These are phyloP conservation scores for Passalora sequoiae DNA, from an alignment of 2,329 filamentous ascomycete genomes.

Conservation along the genomic window DNA sequence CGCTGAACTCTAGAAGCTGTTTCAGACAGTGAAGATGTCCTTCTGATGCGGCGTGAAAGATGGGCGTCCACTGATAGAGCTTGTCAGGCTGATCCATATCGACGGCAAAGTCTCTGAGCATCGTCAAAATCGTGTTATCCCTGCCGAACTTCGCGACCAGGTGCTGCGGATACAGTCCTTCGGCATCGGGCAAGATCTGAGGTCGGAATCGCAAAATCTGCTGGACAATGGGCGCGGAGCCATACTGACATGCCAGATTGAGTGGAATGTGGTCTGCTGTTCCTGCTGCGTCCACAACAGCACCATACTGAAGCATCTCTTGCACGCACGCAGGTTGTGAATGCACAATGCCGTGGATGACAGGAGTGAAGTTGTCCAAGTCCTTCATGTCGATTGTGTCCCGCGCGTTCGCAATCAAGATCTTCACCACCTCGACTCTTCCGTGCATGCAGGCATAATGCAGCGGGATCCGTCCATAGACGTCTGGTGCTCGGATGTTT, in stretches of 20 bases:
- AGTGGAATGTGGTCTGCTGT: constrained; percentile 90
- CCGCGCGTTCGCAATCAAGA: constrained; percentile 45
- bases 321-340: constrained; percentile 75
- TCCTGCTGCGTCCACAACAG: constrained; percentile 78
- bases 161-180: constrained; percentile 95
- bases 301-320: constrained; percentile 67
- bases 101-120: constrained; percentile 79
- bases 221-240: constrained; percentile 76
- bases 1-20: constrained; percentile 72
- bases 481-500: constrained; percentile 74
- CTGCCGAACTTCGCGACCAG: constrained; percentile 86
- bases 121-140: constrained; percentile 68
- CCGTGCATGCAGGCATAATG: constrained; percentile 98
- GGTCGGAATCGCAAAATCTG: constrained; percentile 76
- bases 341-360: constrained; percentile 93
- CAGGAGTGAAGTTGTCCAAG: constrained; percentile 92
- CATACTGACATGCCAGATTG: constrained; percentile 92
- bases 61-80: constrained; percentile 92
- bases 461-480: constrained; percentile 86
- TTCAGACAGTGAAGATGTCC: constrained; percentile 86
- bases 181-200: constrained; percentile 83
- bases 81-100: constrained; percentile 91
- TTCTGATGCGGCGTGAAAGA: constrained; percentile 94
- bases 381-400: constrained; percentile 82
- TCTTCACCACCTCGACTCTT: constrained; percentile 54